These are phyloP conservation scores for Leptographium radiaticola DNA, from an alignment of 2,329 filamentous ascomycete genomes.

Conservation along the genomic window DNA sequence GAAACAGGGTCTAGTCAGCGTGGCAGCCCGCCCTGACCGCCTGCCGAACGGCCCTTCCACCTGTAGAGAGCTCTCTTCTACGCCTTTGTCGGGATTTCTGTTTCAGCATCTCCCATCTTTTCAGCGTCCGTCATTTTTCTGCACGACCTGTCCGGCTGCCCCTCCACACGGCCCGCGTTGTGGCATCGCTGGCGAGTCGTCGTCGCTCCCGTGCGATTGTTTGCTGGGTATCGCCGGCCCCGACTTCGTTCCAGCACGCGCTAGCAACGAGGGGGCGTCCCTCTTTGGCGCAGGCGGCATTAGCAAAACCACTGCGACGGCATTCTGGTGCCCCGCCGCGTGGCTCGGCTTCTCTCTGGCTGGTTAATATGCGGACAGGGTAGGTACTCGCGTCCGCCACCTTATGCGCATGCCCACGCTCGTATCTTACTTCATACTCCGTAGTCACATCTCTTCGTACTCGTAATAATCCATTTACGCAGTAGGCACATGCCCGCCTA, in stretches of 20 bases:
- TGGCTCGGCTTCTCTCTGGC: background rate
- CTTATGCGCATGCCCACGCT: background rate
- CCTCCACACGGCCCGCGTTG: too few relatives aligned
- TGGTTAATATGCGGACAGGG: background rate
- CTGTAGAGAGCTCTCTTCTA: background rate
- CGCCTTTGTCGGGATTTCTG: too few relatives aligned
- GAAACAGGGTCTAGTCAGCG: background rate
- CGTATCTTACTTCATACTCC: too few relatives aligned
- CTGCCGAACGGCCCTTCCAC: background rate
- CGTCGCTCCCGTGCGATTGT: too few relatives aligned
- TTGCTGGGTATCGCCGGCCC: background rate
- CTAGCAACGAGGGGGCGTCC: background rate
- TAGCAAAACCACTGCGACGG: constrained; percentile 5
- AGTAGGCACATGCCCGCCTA: background rate
- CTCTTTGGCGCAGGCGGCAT: background rate
- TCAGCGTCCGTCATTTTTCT: too few relatives aligned
- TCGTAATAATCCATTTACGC: background rate
- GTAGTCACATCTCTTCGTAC: too few relatives aligned
- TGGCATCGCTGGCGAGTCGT: too few relatives aligned
- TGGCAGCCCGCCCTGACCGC: background rate
- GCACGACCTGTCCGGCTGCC: too few relatives aligned
- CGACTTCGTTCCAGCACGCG: background rate
- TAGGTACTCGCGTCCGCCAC: background rate
- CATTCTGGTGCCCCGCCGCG: background rate
- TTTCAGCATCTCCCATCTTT: too few relatives aligned